phyloP scores from a whole-genome alignment of 2,329 filamentous ascomycete genomes.

The Hirsutella thompsonii region DNA sequence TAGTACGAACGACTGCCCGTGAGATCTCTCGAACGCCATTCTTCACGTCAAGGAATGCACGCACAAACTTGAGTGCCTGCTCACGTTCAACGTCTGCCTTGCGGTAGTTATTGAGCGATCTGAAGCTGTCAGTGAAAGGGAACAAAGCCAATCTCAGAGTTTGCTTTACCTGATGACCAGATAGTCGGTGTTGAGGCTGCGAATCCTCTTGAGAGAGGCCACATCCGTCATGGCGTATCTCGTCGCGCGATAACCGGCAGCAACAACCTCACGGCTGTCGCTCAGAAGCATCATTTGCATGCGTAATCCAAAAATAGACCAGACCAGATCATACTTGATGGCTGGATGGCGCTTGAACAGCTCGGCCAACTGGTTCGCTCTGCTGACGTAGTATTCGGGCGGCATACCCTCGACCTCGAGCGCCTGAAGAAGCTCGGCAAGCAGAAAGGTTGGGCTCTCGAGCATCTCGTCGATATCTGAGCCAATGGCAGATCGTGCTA shows the following conservation, averaged over 20 bases:
- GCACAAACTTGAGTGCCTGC: constrained; percentile 91
- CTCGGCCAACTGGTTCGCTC: constrained; percentile 86
- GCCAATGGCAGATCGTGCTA: constrained; percentile 39
- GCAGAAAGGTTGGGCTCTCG: constrained; percentile 83
- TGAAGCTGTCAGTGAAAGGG: constrained; percentile 12
- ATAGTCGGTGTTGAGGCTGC: constrained; percentile 79
- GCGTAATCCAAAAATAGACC: constrained; percentile 85
- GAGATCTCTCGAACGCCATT: constrained; percentile 83
- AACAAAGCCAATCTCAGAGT: too few relatives aligned
- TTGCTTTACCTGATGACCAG: constrained; percentile 52
- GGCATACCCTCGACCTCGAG: constrained; percentile 78
- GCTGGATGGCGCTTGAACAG: constrained; percentile 90
- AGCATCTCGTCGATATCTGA: constrained; percentile 55
- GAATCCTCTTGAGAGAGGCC: constrained; percentile 77
- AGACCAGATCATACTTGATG: constrained; percentile 91
- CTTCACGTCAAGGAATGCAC: constrained; percentile 91
- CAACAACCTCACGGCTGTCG: constrained; percentile 89
- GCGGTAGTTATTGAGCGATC: constrained; percentile 83
- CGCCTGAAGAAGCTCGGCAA: constrained; percentile 82
- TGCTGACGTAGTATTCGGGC: constrained; percentile 88
- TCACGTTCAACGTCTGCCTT: constrained; percentile 96
- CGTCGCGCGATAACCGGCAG: constrained; percentile 85
- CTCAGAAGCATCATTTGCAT: constrained; percentile 95
- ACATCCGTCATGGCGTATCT: constrained; percentile 90
- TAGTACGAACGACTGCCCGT: constrained; percentile 71